Evolutionary conservation across 306 rosid genomes (phyloP).

Genomic region (Potentilla sterilis): DNA sequence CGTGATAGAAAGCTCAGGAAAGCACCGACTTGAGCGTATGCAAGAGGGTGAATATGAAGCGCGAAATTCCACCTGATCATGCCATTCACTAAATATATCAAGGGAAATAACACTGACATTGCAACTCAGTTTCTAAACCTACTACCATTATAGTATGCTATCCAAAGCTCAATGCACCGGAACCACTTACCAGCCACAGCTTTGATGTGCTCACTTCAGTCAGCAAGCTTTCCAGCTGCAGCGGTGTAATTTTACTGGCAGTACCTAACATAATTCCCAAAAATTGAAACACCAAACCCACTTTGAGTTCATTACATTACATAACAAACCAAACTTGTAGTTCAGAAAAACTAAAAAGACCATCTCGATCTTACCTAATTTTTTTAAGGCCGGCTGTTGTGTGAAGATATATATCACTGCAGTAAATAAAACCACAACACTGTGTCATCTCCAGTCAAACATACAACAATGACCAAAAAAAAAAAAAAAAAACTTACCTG

Average conservation of each 20-base stretch:
- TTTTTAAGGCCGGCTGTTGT: slow-evolving; percentile 73
- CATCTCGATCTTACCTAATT: slow-evolving; percentile 49
- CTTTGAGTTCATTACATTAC: slow-evolving; percentile 23
- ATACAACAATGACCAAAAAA: not conserved
- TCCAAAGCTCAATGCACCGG: not conserved
- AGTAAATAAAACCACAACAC: slow-evolving; percentile 24
- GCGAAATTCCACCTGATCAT: slow-evolving; percentile 67
- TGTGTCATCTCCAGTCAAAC: slow-evolving; percentile 8
- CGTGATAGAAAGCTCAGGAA: slow-evolving; percentile 88
- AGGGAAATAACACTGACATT: not conserved
- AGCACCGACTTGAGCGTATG: slow-evolving; percentile 65
- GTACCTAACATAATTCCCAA: slow-evolving; percentile 43
- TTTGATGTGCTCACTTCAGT: slow-evolving; percentile 79
- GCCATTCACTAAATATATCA: slow-evolving; percentile 11
- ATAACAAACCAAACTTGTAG: not conserved
- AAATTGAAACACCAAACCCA: slow-evolving; percentile 10
- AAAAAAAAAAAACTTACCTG: slow-evolving; percentile 51
- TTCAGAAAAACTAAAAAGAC: not conserved
- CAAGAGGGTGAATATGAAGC: slow-evolving; percentile 67
- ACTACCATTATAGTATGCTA: not conserved
- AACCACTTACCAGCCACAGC: slow-evolving; percentile 72
- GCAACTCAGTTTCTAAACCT: not conserved
- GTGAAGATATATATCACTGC: slow-evolving; percentile 71
- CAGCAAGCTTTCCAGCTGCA: slow-evolving; percentile 81
- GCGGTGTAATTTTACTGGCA: slow-evolving; percentile 70